These are phyloP conservation scores for Lichtheimia ramosa DNA, from an alignment of 371 early-diverging fungal species.

Conservation along the genomic window DNA sequence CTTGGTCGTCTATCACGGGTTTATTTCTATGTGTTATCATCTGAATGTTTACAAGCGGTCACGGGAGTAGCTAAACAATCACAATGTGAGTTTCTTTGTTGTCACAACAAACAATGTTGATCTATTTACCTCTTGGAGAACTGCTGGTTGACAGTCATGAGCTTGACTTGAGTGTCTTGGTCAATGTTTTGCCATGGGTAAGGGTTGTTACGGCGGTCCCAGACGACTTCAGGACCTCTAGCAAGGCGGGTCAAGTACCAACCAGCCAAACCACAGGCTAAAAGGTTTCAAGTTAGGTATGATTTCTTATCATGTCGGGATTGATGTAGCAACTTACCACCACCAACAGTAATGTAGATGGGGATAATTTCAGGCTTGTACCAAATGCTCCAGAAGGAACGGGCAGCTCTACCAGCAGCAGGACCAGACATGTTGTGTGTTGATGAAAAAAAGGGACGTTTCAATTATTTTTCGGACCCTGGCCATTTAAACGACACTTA, in stretches of 20 bases:
- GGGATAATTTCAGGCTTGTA: conserved; percentile 56
- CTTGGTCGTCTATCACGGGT: too few relatives aligned
- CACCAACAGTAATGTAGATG: conserved; percentile 48
- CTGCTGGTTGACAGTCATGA: conserved; percentile 56
- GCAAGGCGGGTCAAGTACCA: conserved; percentile 2
- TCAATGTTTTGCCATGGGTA: conserved; percentile 59
- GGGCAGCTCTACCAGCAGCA: conserved; percentile 45
- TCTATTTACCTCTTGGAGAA: conserved; percentile 48
- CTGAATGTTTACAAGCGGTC: conserved; percentile 27
- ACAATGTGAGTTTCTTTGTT: neutral
- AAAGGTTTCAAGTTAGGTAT: neutral
- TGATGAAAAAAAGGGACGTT: conserved; percentile 17
- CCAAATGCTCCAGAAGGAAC: conserved; percentile 55
- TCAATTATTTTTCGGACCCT: conserved; percentile 16
- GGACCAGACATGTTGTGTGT: conserved; percentile 32
- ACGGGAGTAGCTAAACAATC: conserved; percentile 24
- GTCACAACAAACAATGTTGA: neutral
- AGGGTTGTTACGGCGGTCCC: conserved; percentile 55
- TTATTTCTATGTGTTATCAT: neutral
- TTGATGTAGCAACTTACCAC: conserved; percentile 51
- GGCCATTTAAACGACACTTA: conserved; percentile 5
- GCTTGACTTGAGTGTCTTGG: conserved; percentile 52
- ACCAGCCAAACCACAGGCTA: conserved; percentile 1
- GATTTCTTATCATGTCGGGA: conserved; percentile 44
- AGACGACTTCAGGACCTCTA: conserved; percentile 55